Base-by-base conservation (phyloP, 257 asterid genomes). In the Schizonepeta tenuifolia region DNA sequence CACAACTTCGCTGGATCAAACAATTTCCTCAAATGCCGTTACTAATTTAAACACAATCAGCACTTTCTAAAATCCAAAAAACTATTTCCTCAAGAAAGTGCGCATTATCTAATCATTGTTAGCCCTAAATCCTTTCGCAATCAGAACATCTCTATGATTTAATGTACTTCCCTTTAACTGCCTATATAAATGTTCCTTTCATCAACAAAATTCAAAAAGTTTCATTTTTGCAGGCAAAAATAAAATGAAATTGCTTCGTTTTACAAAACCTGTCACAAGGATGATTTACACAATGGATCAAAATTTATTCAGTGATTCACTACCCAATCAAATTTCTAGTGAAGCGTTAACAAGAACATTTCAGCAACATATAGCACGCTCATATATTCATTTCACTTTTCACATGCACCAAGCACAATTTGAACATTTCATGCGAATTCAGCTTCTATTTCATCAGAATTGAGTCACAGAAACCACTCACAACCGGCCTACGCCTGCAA, bases 41-140 rank as follows among this genome's bases (percentile, higher is more conserved):
- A 33, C 38, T 31, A 69, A 56, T 21, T 24, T 33, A 15, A 51
- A 35, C 15, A 31, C 44, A 33, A 18, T 6, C 13, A 38, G 33
- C 13, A 53, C 38, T 33, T 53, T 69, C 33, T 69, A 56, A 2
- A 35, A 55, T n/a, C 60, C 36, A 12, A 56, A 70, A 18, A 24
- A 1, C 56, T 55, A 53, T 14, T 21, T 40, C 21, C 21, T 14
- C 26, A 2, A 54, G n/a, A 11, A 18, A 40, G 7, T 9, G n/a
- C 54, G 54, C 6, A 40, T 18, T 10, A 20, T 13, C 33, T 10
- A 18, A 10, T 41, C 38, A 22, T 41, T 64, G 21, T 64, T 60
- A 33, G 67, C 20, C 40, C 63, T 10, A 11, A 21, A 55, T 11
- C 8, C 1, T 22, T 59, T 15, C 7, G 41, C 10, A 36, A 36